Percentiles rank a stretch among this genome's conserved stretches.
These are phyloP conservation scores for Grigorovia yakushimaensis DNA, from an alignment of 805 yeast genomes.

Conservation along the genomic window DNA sequence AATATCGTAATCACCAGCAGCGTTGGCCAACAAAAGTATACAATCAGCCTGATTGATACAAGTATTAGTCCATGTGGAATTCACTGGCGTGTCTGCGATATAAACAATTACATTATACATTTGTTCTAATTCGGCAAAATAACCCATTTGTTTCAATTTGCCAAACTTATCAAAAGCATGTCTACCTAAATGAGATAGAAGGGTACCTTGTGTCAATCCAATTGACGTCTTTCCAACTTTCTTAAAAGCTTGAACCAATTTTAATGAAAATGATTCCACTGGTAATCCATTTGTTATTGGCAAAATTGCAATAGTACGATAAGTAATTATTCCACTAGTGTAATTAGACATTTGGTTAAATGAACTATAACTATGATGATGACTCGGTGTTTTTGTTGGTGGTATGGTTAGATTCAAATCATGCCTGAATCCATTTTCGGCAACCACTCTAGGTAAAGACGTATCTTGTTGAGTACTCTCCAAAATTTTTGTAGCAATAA, in stretches of 20 bases:
- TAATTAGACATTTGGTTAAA: constrained; percentile 1
- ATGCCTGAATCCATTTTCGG: constrained; percentile 16
- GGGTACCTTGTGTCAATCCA: constrained; percentile 73
- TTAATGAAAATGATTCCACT: constrained; percentile 72
- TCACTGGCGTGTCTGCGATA: constrained; percentile 74
- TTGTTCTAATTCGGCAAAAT: constrained; percentile 85
- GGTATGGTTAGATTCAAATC: constrained; percentile 27
- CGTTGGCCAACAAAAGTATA: constrained; percentile 80
- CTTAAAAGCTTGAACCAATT: constrained; percentile 59
- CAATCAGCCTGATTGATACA: constrained; percentile 95
- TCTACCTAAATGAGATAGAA: constrained; percentile 71
- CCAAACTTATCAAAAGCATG: constrained; percentile 90
- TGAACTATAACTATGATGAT: constrained; percentile 3
- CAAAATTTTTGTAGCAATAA: constrained; percentile 57
- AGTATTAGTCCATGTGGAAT: constrained; percentile 82
- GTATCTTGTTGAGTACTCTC: constrained; percentile 7
- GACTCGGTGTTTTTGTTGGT: constrained; percentile 13
- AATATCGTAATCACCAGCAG: constrained; percentile 55
- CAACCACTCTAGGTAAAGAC: constrained; percentile 8
- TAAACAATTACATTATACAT: constrained; percentile 80
- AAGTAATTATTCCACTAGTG: constrained; percentile 20
- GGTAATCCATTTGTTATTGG: constrained; percentile 81
- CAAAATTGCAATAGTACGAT: constrained; percentile 73
- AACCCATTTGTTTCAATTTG: constrained; percentile 75
- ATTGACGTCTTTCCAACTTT: constrained; percentile 65